Evolutionary conservation across 108 stramenopile species (phyloP).

Genomic region (Nitzschia sp.): DNA sequence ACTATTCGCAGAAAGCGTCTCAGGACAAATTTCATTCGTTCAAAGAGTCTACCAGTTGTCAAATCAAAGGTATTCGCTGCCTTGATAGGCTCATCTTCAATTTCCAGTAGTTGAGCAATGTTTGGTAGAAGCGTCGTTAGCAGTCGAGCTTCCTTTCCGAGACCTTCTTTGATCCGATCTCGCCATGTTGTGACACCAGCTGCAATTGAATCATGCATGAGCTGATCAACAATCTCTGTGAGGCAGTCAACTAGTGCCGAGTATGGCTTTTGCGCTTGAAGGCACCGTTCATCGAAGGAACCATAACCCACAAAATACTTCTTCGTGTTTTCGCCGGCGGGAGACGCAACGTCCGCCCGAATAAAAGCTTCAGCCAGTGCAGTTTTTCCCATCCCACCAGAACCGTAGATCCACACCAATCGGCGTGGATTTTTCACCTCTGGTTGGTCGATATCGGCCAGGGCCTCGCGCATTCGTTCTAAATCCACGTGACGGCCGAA

Average conservation of each 20-base stretch:
- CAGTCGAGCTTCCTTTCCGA: constrained; percentile 20
- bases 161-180: constrained; percentile 1
- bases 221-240: constrained; percentile 2
- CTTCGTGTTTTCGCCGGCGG: background rate
- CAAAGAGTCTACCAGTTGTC: constrained; percentile 9
- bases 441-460: background rate
- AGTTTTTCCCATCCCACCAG: constrained; percentile 21
- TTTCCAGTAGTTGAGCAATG: background rate
- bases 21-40: constrained; percentile 14
- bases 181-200: background rate
- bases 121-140: constrained; percentile 2
- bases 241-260: constrained; percentile 5
- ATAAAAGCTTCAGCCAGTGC: constrained; percentile 3
- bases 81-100: background rate
- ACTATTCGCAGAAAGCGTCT: constrained; percentile 21
- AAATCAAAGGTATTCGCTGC: constrained; percentile 1
- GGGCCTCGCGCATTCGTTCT: constrained; percentile 1
- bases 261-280: background rate
- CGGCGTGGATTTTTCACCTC: constrained; percentile 3
- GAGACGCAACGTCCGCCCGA: background rate
- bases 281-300: constrained; percentile 1
- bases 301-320: background rate
- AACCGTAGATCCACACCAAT: constrained; percentile 6
- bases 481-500: constrained; percentile 8
- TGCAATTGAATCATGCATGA: background rate